Percentiles rank a stretch among this genome's conserved stretches.
Conservation (phyloP, 805 yeast genomes). For the Pichia pseudocactophila region DNA sequence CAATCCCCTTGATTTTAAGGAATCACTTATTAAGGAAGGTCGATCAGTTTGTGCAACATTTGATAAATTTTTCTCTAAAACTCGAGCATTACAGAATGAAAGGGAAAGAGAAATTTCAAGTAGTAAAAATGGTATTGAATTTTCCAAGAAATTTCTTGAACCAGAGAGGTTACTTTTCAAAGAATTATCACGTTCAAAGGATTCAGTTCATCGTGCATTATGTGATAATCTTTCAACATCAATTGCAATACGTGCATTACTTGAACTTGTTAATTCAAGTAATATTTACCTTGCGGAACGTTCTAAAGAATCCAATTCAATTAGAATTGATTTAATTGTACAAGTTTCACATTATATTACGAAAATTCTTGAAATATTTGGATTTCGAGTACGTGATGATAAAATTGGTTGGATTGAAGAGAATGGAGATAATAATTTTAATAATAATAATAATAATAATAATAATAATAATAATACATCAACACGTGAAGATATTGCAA, state of each 20-base stretch:
- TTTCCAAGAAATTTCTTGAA: slow-evolving; percentile 45
- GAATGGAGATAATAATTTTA: slow-evolving; percentile 8
- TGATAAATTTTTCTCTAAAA: slow-evolving; percentile 75
- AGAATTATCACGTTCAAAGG: slow-evolving; percentile 41
- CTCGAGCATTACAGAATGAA: slow-evolving; percentile 77
- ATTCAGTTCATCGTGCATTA: slow-evolving; percentile 63
- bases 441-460: slow-evolving; percentile 16
- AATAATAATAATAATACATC: slow-evolving; percentile 17
- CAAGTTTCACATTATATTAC: slow-evolving; percentile 64
- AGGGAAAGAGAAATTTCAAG: slow-evolving; percentile 13
- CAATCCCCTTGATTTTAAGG: slow-evolving; percentile 85
- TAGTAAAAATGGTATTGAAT: slow-evolving; percentile 44
- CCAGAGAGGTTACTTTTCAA: slow-evolving; percentile 44
- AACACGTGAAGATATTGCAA: slow-evolving; percentile 52
- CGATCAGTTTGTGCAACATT: slow-evolving; percentile 64
- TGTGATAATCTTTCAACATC: slow-evolving; percentile 87
- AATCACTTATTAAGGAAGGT: slow-evolving; percentile 66
- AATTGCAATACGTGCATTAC: slow-evolving; percentile 52
- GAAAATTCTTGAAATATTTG: slow-evolving; percentile 60
- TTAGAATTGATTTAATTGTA: slow-evolving; percentile 57
- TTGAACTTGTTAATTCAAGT: slow-evolving; percentile 59
- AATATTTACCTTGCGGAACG: slow-evolving; percentile 61
- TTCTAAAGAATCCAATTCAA: slow-evolving; percentile 26
- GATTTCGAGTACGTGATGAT: slow-evolving; percentile 65
- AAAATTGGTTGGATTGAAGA: slow-evolving; percentile 68